A percentile compares a stretch with the other conserved stretches of the same genome.
Evolutionary conservation across 345 rosid genomes (phyloP).

Genomic region (Balakata baccata): DNA sequence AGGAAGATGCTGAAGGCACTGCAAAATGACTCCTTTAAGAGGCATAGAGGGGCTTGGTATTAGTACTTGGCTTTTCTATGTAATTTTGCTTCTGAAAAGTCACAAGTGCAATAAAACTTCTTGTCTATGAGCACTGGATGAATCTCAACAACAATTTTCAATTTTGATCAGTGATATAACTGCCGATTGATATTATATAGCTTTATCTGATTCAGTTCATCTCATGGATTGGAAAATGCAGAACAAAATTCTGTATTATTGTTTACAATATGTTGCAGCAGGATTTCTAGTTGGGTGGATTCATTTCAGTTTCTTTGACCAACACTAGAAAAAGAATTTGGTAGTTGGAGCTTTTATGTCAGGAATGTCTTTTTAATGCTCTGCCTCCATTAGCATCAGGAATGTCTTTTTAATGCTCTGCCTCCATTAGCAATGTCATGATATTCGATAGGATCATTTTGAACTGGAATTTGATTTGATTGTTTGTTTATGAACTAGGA

Average conservation of each 20-base stretch:
- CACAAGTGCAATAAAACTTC: not conserved
- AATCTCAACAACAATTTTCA: not conserved
- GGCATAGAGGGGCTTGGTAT: not conserved
- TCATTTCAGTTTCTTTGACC: not conserved
- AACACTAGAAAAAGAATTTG: not conserved
- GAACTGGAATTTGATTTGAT: not conserved
- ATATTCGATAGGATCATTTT: not conserved
- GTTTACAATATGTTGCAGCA: not conserved
- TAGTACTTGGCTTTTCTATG: not conserved
- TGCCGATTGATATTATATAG: not conserved
- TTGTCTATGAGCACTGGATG: not conserved
- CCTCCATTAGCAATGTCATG: not conserved
- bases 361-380: not conserved
- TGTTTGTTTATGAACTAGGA: not conserved
- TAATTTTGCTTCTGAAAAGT: not conserved
- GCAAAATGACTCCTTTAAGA: conserved; percentile 15
- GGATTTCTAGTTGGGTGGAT: not conserved
- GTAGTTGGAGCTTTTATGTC: not conserved
- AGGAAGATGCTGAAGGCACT: conserved; percentile 41
- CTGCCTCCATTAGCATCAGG: not conserved
- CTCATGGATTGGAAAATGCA: not conserved
- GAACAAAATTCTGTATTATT: not conserved
- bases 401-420: too few relatives aligned
- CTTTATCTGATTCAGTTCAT: not conserved
- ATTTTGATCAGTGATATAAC: not conserved